These are phyloP conservation scores for Wallemia hederae DNA, from an alignment of 1,284 basidiomycete species.

Conservation along the genomic window DNA sequence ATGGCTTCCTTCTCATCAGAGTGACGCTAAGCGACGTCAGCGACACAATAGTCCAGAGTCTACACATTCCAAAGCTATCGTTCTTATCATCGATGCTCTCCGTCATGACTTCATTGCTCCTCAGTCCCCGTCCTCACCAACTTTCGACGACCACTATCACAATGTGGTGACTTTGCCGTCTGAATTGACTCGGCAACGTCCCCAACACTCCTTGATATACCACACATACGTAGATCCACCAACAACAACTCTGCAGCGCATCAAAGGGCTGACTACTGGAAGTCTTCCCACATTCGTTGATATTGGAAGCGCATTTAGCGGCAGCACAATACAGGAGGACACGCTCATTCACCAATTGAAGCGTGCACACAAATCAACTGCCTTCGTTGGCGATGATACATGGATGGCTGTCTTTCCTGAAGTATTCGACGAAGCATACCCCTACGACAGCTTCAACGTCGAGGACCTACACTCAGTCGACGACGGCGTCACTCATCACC, in stretches of 20 bases:
- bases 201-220: slow-evolving; percentile 50
- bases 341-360: slow-evolving; percentile 31
- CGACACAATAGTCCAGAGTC: slow-evolving; percentile 21
- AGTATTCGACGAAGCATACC: slow-evolving; percentile 41
- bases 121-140: slow-evolving; percentile 25
- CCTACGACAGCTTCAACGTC: slow-evolving; percentile 93
- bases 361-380: slow-evolving; percentile 6
- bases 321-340: slow-evolving; percentile 59
- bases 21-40: slow-evolving; percentile 37
- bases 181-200: slow-evolving; percentile 31
- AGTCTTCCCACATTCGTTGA: slow-evolving; percentile 90
- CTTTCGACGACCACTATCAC: slow-evolving; percentile 40
- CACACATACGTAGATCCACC: slow-evolving; percentile 80
- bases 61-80: slow-evolving; percentile 45
- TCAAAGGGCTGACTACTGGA: slow-evolving; percentile 85
- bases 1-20: slow-evolving; percentile 62
- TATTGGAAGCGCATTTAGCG: slow-evolving; percentile 69
- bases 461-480: slow-evolving; percentile 94
- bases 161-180: slow-evolving; percentile 49
- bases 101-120: slow-evolving; percentile 80
- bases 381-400: slow-evolving; percentile 88
- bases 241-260: slow-evolving; percentile 75
- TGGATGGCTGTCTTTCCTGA: slow-evolving; percentile 72
- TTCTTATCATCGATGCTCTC: slow-evolving; percentile 74
- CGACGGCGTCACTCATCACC: slow-evolving; percentile 47